Evolutionary conservation across 768 basidiomycete species (phyloP).

Genomic region (Daedaleopsis nitida): DNA sequence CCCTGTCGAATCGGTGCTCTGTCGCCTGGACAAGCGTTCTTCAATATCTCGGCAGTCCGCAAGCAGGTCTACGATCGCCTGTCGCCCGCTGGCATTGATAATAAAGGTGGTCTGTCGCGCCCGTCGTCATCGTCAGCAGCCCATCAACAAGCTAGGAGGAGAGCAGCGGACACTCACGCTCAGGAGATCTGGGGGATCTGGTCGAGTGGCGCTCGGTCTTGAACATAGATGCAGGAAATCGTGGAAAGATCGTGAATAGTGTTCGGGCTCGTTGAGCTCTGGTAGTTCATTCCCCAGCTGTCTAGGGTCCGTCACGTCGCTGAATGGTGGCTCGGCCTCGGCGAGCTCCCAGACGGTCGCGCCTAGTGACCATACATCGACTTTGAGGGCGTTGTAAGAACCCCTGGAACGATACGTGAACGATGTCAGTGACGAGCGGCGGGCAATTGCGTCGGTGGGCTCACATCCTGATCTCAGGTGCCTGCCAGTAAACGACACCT

Average conservation of each 20-base stretch:
- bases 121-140: not conserved
- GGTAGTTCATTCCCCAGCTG: slow-evolving; percentile 66
- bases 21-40: slow-evolving; percentile 35
- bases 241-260: slow-evolving; percentile 69
- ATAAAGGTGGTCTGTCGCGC: slow-evolving; percentile 61
- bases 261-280: slow-evolving; percentile 54
- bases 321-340: slow-evolving; percentile 74
- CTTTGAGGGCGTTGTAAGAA: slow-evolving; percentile 70
- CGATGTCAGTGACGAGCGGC: not conserved
- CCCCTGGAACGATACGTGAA: slow-evolving; percentile 44
- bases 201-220: slow-evolving; percentile 55
- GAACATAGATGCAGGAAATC: slow-evolving; percentile 73
- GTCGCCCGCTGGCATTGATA: slow-evolving; percentile 66
- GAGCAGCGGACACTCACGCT: slow-evolving; percentile 47
- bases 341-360: slow-evolving; percentile 86
- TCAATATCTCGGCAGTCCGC: slow-evolving; percentile 71
- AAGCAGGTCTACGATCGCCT: slow-evolving; percentile 67
- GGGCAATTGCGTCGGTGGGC: slow-evolving; percentile 25
- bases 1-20: slow-evolving; percentile 29
- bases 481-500: slow-evolving; percentile 85
- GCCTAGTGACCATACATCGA: slow-evolving; percentile 82
- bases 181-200: slow-evolving; percentile 55
- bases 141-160: not conserved
- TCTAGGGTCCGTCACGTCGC: slow-evolving; percentile 48
- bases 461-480: slow-evolving; percentile 76